Evolutionary conservation across 2,329 filamentous ascomycete genomes (phyloP).

Genomic region (Fulvia fulva): DNA sequence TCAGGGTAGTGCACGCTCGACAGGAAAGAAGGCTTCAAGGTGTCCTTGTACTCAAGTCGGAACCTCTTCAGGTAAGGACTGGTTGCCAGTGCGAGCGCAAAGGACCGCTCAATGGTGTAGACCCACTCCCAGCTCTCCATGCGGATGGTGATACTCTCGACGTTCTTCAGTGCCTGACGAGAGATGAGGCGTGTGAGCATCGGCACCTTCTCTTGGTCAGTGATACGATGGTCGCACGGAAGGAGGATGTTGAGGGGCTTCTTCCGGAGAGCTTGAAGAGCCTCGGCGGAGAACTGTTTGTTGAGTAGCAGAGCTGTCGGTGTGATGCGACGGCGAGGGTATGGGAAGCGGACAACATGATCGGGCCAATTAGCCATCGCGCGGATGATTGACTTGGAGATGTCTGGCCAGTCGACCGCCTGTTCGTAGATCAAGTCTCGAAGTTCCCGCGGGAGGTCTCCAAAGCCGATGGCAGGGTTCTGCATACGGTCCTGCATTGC

Average conservation of each 20-base stretch:
- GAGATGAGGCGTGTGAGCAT: constrained; percentile 25
- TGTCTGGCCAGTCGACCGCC: constrained; percentile 23
- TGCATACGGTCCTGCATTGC: constrained; percentile 25
- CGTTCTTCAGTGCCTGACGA: constrained; percentile 17
- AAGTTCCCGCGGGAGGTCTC: constrained; percentile 26
- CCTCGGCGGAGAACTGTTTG: constrained; percentile 33
- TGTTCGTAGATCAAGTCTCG: constrained; percentile 30
- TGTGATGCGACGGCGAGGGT: constrained; percentile 21
- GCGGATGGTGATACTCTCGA: constrained; percentile 22
- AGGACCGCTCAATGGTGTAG: constrained; percentile 17
- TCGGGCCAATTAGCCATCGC: constrained; percentile 17
- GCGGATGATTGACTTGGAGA: constrained; percentile 14
- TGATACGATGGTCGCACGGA: constrained; percentile 13
- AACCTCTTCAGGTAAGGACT: constrained; percentile 18
- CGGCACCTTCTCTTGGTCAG: constrained; percentile 7
- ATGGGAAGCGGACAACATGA: constrained; percentile 8
- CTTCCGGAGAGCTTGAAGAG: constrained; percentile 25
- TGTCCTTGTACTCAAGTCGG: constrained; percentile 22
- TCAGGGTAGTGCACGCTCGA: constrained; percentile 23
- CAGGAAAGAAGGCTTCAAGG: constrained; percentile 18
- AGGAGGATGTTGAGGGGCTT: constrained; percentile 28
- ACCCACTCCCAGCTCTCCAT: constrained; percentile 29
- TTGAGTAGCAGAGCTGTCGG: constrained; percentile 36
- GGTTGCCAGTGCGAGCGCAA: constrained; percentile 15
- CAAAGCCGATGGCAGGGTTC: constrained; percentile 16